Percentiles rank a stretch among this genome's conserved stretches.
phyloP scores from a whole-genome alignment of 208 protist genomes.

The Trichomonas gallinae region DNA sequence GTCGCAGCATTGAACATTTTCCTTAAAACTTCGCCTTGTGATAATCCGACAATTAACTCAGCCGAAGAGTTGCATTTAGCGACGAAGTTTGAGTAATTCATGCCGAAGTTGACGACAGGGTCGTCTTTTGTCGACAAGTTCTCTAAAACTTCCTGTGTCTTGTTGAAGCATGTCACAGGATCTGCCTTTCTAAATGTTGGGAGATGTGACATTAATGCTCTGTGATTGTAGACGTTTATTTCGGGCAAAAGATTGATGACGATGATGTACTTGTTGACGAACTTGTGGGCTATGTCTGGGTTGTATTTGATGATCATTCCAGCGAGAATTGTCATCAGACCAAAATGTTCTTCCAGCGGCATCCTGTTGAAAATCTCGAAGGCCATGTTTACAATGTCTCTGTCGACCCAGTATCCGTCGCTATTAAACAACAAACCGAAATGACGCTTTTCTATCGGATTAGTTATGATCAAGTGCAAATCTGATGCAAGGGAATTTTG shows the following conservation, averaged over 20 bases:
- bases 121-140: not conserved
- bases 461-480: not conserved
- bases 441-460: not conserved
- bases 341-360: not conserved
- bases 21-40: not conserved
- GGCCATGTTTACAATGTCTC: not conserved
- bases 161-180: not conserved
- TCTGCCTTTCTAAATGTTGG: not conserved
- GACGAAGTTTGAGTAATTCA: not conserved
- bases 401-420: not conserved
- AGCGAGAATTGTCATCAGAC: not conserved
- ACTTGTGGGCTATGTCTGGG: not conserved
- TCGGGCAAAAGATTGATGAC: not conserved
- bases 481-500: not conserved
- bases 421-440: not conserved
- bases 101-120: not conserved
- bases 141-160: not conserved
- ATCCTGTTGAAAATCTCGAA: not conserved
- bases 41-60: not conserved
- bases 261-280: not conserved
- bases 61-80: not conserved
- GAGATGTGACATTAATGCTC: not conserved
- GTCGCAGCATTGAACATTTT: not conserved
- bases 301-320: not conserved
- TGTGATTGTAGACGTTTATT: not conserved